Base-by-base conservation (phyloP, 2,329 filamentous ascomycete species). In the Hysterium pulicare region DNA sequence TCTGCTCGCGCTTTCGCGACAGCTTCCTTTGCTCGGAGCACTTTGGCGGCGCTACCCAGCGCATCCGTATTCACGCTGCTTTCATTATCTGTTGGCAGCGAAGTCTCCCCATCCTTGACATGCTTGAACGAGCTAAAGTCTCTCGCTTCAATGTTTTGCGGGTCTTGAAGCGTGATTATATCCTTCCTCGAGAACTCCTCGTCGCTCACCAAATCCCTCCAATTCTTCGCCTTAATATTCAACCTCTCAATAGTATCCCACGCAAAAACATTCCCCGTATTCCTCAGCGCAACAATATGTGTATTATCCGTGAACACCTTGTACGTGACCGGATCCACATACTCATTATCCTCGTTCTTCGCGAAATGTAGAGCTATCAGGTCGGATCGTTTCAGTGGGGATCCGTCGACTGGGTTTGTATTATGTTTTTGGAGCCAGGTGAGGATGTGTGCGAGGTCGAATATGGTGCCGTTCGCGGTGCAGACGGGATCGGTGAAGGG, bases 231-330 rank as follows among this genome's bases (percentile, higher is more conserved):
- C 73, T 97, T 97, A 68, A 98, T 85, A 66, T 98, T 98, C 72
- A 98, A 81, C 56, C 87, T 80, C 69, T 97, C 88, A 28, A 98
- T 82, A 1, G 94, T 98, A 59, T 98, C 94, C 81, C 86, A 96
- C 1, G 90, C 84, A 64, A 97, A 98, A 4, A 95, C 93, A 68
- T 98, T 98, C 38, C 91, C 91, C 44, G 90, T 91, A 42, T 77
- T 86, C 44, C 82, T 78, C 49, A 98, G 76, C 13, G 90, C 91
- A 34, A 97, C 88, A 45, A 98, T 88, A 67, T 97, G 93, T 3
- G 93, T 97, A 68, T 97, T 97, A 66, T 98, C 90, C 35, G 93
- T 98, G 59, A 98, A 89, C 32, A 95, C 87, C 68, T 98, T 98
- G 76, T 87, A 97, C 0, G 90, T 96, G 35, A 98, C 91, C 0